These are phyloP conservation scores for Brassica nigra DNA, from an alignment of 345 rosid genomes.

Conservation along the genomic window DNA sequence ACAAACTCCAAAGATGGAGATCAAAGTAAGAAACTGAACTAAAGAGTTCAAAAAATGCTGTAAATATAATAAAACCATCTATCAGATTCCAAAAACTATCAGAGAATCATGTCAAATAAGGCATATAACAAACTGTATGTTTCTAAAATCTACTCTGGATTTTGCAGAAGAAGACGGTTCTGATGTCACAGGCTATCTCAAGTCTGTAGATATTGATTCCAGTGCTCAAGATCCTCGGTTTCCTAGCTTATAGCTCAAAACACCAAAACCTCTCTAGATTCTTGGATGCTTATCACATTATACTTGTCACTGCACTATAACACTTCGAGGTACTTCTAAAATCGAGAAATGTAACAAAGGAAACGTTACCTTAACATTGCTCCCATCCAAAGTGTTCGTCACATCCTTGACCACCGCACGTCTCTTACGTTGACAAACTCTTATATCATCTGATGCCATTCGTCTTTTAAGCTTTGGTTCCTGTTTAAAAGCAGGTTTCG, in stretches of 20 bases:
- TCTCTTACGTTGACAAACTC: conserved; percentile 58
- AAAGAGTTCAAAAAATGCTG: conserved; percentile 25
- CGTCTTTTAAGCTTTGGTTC: conserved; percentile 55
- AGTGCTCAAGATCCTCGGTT: conserved; percentile 58
- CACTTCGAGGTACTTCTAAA: neutral
- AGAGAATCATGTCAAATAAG: neutral
- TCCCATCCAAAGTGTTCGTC: conserved; percentile 43
- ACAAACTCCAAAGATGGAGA: conserved; percentile 40
- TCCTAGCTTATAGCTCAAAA: conserved; percentile 52
- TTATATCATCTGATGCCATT: conserved; percentile 66
- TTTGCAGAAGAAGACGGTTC: conserved; percentile 54
- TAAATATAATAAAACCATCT: neutral
- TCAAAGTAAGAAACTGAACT: conserved; percentile 17
- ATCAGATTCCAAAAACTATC: neutral
- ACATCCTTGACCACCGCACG: conserved; percentile 79
- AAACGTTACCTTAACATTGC: conserved; percentile 48
- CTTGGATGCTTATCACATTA: neutral
- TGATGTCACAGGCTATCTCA: conserved; percentile 1
- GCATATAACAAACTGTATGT: neutral
- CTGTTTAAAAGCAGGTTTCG: conserved; percentile 59
- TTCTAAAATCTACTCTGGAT: conserved; percentile 26
- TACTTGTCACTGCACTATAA: neutral
- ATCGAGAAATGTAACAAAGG: too few relatives aligned
- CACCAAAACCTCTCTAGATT: neutral
- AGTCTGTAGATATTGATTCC: conserved; percentile 68